Evolutionary conservation across 2,329 filamentous ascomycete genomes (phyloP).

Genomic region (Aspergillus amoenus): DNA sequence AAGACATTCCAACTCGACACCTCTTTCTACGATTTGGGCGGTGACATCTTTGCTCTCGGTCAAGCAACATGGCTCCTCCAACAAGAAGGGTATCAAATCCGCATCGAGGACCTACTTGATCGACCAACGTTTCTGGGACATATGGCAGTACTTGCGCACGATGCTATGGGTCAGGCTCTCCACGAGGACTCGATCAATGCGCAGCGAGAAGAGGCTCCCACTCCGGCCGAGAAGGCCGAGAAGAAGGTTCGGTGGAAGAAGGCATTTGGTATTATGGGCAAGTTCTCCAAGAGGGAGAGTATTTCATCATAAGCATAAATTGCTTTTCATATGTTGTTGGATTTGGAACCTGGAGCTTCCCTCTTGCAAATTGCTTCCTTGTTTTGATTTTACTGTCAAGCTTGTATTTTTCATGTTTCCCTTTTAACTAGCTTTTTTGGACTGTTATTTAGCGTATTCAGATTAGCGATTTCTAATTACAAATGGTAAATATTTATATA

Average conservation of each 20-base stretch:
- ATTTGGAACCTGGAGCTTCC: not conserved
- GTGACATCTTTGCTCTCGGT: constrained; percentile 42
- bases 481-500: too few species aligned
- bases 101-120: constrained; percentile 41
- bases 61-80: constrained; percentile 42
- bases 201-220: not conserved
- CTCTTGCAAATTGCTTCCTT: too few species aligned
- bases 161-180: not conserved
- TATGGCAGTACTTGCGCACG: constrained; percentile 34
- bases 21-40: constrained; percentile 44
- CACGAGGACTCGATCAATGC: not conserved
- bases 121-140: constrained; percentile 43
- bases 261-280: constrained; percentile 3
- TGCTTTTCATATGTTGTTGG: constrained; percentile 4
- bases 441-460: too few species aligned
- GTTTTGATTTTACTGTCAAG: too few species aligned
- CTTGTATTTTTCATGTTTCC: too few species aligned
- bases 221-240: not conserved
- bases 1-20: constrained; percentile 37
- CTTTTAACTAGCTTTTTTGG: too few species aligned
- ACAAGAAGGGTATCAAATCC: constrained; percentile 39
- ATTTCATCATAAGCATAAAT: not conserved
- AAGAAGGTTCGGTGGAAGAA: constrained; percentile 8
- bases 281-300: constrained; percentile 3
- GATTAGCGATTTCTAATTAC: too few species aligned